phyloP scores from a whole-genome alignment of 2,329 filamentous ascomycete genomes.

The Penicillium sp. region DNA sequence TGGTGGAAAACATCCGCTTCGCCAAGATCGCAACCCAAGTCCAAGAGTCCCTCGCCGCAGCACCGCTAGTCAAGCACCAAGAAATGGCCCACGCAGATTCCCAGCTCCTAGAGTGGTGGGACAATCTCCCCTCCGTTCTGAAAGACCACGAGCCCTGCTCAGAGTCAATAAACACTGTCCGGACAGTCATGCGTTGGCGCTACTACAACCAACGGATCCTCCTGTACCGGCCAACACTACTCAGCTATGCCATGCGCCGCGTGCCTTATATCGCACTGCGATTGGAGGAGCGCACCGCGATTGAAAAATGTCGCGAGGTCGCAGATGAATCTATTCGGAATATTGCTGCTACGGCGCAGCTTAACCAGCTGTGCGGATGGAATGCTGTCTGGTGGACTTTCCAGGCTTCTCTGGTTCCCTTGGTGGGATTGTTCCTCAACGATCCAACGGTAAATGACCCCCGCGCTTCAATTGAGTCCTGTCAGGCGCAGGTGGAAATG shows the following conservation, averaged over 20 bases:
- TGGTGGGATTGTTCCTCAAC: slow-evolving; percentile 64
- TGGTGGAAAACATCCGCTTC: slow-evolving; percentile 75
- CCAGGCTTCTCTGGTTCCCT: slow-evolving; percentile 74
- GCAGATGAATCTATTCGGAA: slow-evolving; percentile 70
- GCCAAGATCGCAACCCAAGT: slow-evolving; percentile 75
- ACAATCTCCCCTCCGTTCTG: slow-evolving; percentile 64
- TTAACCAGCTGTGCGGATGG: slow-evolving; percentile 75
- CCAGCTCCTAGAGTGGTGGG: slow-evolving; percentile 70
- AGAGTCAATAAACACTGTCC: slow-evolving; percentile 66
- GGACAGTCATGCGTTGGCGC: slow-evolving; percentile 77
- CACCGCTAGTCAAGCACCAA: slow-evolving; percentile 63
- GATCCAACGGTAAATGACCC: slow-evolving; percentile 53
- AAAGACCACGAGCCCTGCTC: slow-evolving; percentile 65
- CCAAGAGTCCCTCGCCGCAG: slow-evolving; percentile 70
- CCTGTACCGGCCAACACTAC: slow-evolving; percentile 68
- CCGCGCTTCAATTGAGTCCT: slow-evolving; percentile 52
- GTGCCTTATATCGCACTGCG: slow-evolving; percentile 50
- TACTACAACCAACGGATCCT: slow-evolving; percentile 76
- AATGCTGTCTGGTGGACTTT: slow-evolving; percentile 80
- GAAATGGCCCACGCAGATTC: slow-evolving; percentile 66
- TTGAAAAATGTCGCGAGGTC: slow-evolving; percentile 66
- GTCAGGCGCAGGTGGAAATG: slow-evolving; percentile 56
- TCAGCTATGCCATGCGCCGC: slow-evolving; percentile 59
- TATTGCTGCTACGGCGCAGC: slow-evolving; percentile 66
- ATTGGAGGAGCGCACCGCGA: slow-evolving; percentile 64